These are phyloP conservation scores for Fusarium dlaminii DNA, from an alignment of 2,329 filamentous ascomycete genomes.

Conservation along the genomic window DNA sequence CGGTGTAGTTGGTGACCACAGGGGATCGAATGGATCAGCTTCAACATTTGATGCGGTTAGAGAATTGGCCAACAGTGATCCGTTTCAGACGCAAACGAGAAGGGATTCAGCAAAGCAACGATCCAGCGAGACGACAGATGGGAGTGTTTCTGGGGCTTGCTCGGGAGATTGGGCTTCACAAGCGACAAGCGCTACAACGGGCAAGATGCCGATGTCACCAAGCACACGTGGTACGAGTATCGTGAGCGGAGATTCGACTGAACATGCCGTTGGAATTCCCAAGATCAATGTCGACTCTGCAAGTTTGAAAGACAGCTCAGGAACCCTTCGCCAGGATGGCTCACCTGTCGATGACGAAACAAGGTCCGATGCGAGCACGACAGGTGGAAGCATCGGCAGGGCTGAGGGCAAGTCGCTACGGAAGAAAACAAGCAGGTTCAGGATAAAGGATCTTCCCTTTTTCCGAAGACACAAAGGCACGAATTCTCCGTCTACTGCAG, in stretches of 20 bases:
- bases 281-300: slow-evolving; percentile 52
- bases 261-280: slow-evolving; percentile 58
- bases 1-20: slow-evolving; percentile 45
- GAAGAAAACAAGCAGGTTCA: slow-evolving; percentile 71
- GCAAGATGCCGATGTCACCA: slow-evolving; percentile 71
- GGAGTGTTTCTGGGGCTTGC: slow-evolving; percentile 63
- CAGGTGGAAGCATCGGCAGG: slow-evolving; percentile 56
- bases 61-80: slow-evolving; percentile 61
- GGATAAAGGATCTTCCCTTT: slow-evolving; percentile 68
- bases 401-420: slow-evolving; percentile 62
- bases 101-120: slow-evolving; percentile 60
- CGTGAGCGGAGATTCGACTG: slow-evolving; percentile 67
- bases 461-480: slow-evolving; percentile 63
- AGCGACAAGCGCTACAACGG: slow-evolving; percentile 69
- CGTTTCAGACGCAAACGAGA: slow-evolving; percentile 52
- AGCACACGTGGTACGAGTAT: slow-evolving; percentile 74
- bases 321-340: slow-evolving; percentile 39
- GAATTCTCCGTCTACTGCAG: slow-evolving; percentile 47
- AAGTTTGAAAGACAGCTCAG: slow-evolving; percentile 45
- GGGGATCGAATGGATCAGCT: slow-evolving; percentile 55
- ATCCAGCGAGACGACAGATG: slow-evolving; percentile 70
- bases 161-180: slow-evolving; percentile 71
- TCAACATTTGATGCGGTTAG: slow-evolving; percentile 58
- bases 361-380: slow-evolving; percentile 44
- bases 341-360: slow-evolving; percentile 44